Evolutionary conservation across 2,329 filamentous ascomycete genomes (phyloP).

Genomic region (Massarina eburnea): DNA sequence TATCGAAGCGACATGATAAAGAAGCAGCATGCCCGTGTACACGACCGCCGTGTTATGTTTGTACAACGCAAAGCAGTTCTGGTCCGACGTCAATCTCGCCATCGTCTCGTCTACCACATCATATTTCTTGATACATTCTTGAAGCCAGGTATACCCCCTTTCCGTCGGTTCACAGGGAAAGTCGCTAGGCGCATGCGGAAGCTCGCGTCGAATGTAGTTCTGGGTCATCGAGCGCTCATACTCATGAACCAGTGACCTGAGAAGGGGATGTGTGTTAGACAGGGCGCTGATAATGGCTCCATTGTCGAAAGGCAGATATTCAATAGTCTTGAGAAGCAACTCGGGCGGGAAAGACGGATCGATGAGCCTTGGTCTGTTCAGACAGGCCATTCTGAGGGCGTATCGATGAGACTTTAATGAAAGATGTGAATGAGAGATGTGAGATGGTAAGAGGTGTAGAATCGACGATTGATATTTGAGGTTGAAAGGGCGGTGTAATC

Average conservation of each 20-base stretch:
- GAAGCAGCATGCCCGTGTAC: constrained; percentile 29
- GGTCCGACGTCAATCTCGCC: constrained; percentile 25
- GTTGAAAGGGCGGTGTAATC: no score
- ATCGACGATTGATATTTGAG: no score
- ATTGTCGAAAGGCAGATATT: constrained; percentile 27
- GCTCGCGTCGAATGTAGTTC: constrained; percentile 24
- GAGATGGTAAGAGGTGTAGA: no score
- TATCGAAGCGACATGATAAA: constrained; percentile 23
- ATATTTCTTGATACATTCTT: constrained; percentile 29
- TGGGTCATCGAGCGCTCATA: constrained; percentile 31
- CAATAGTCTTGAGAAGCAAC: constrained; percentile 28
- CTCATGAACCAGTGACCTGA: constrained; percentile 19
- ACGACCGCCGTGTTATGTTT: constrained; percentile 28
- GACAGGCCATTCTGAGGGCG: no score
- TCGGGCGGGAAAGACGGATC: constrained; percentile 27
- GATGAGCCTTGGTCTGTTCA: no score
- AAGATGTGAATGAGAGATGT: no score
- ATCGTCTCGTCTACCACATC: constrained; percentile 36
- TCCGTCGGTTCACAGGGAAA: constrained; percentile 19
- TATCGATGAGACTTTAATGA: no score
- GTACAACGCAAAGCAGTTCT: constrained; percentile 28
- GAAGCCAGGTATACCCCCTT: constrained; percentile 25
- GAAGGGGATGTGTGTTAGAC: constrained; percentile 17
- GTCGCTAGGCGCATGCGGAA: constrained; percentile 30
- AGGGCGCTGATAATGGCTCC: constrained; percentile 22